phyloP scores from a whole-genome alignment of 2,329 filamentous ascomycete genomes.

The Emydomyces testavorans region DNA sequence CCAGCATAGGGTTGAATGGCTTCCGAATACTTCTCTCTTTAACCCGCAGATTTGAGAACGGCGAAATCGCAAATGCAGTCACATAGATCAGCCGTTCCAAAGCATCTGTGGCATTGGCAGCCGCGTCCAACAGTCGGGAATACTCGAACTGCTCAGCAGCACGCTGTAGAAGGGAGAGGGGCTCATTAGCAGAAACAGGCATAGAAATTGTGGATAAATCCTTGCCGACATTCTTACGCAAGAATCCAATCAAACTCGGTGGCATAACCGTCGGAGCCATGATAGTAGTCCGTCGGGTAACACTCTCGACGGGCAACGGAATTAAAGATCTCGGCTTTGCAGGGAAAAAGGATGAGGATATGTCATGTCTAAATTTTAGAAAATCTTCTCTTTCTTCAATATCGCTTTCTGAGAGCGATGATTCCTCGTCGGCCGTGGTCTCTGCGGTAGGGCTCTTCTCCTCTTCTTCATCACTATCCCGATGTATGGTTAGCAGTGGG shows the following conservation, averaged over 20 bases:
- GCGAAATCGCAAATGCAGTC: slow-evolving; percentile 79
- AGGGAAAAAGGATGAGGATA: slow-evolving; percentile 53
- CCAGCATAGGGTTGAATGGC: slow-evolving; percentile 92
- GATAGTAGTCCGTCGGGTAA: slow-evolving; percentile 59
- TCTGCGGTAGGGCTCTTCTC: slow-evolving; percentile 45
- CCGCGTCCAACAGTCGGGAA: slow-evolving; percentile 67
- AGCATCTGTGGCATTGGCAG: slow-evolving; percentile 45
- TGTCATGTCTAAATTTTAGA: slow-evolving; percentile 25
- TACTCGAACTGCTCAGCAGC: slow-evolving; percentile 88
- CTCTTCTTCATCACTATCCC: slow-evolving; percentile 59
- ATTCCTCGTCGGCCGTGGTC: slow-evolving; percentile 31
- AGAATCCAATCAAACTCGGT: slow-evolving; percentile 83
- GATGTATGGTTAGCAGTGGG: slow-evolving; percentile 63
- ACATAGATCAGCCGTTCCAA: slow-evolving; percentile 72
- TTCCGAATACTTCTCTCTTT: slow-evolving; percentile 90
- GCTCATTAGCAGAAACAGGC: slow-evolving; percentile 94
- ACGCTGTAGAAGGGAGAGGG: slow-evolving; percentile 74
- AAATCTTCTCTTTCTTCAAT: slow-evolving; percentile 39
- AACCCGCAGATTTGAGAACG: slow-evolving; percentile 67
- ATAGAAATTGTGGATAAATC: slow-evolving; percentile 94
- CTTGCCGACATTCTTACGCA: slow-evolving; percentile 96
- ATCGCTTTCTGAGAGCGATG: slow-evolving; percentile 53
- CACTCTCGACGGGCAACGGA: slow-evolving; percentile 60
- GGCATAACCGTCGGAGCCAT: slow-evolving; percentile 64
- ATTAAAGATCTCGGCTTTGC: slow-evolving; percentile 60